phyloP scores from a whole-genome alignment of 495 filamentous ascomycete species.

The Penicillium macrosclerotiorum region DNA sequence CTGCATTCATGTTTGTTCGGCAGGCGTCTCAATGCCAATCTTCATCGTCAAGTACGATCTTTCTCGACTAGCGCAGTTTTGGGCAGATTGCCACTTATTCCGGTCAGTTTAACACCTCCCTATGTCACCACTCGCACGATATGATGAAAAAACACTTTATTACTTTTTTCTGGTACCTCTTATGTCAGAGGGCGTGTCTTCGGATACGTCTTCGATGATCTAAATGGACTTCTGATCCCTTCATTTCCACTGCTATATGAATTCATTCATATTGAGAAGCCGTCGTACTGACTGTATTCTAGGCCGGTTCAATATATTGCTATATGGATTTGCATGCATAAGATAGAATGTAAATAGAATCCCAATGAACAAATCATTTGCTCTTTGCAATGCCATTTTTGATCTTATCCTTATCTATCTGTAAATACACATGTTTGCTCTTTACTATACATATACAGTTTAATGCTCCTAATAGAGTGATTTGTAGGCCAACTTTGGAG shows the following conservation, averaged over 20 bases:
- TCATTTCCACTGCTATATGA: slow-evolving; percentile 7
- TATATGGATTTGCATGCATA: too few species aligned
- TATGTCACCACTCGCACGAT: neutral
- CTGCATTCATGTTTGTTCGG: slow-evolving; percentile 7
- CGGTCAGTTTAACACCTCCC: slow-evolving; percentile 29
- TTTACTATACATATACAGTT: neutral
- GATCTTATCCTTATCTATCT: neutral
- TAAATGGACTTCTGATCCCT: slow-evolving; percentile 60
- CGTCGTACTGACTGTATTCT: slow-evolving; percentile 24
- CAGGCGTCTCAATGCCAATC: neutral
- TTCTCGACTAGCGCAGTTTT: too few species aligned
- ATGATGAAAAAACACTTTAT: slow-evolving; percentile 51
- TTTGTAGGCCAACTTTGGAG: too few species aligned
- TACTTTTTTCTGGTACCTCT: slow-evolving; percentile 63
- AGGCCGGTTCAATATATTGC: neutral
- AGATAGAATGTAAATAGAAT: too few species aligned
- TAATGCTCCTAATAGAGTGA: too few species aligned
- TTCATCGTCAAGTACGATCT: too few species aligned
- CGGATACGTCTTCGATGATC: slow-evolving; percentile 54
- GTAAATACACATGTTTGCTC: too few species aligned
- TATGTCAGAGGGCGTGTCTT: slow-evolving; percentile 53
- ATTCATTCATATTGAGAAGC: slow-evolving; percentile 10
- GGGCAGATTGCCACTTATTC: slow-evolving; percentile 3
- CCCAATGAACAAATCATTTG: neutral
- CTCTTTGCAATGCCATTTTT: neutral